Conservation (phyloP, 1,284 basidiomycete species). For the Sparassis latifolia region DNA sequence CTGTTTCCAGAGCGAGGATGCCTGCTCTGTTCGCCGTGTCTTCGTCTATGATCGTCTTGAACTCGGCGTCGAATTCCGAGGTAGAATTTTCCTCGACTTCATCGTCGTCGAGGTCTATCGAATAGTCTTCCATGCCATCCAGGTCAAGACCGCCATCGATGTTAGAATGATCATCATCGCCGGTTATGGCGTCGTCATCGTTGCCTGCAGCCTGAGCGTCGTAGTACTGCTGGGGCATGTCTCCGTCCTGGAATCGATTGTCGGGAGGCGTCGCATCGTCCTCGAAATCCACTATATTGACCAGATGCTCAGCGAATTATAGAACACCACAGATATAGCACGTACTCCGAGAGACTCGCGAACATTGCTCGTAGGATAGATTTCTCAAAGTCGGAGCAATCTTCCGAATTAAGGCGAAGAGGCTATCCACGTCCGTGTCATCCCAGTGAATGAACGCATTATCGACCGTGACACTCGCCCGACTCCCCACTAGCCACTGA, state of each 20-base stretch:
- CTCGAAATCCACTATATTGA: background rate
- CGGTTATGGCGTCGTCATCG: background rate
- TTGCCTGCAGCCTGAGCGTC: conserved; percentile 1
- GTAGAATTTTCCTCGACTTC: conserved; percentile 1
- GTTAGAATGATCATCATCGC: conserved; percentile 1
- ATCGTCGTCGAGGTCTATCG: conserved; percentile 5
- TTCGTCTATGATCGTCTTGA: background rate
- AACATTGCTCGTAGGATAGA: conserved; percentile 2
- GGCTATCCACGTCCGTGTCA: conserved; percentile 5
- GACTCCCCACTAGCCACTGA: conserved; percentile 2
- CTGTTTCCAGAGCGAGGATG: background rate
- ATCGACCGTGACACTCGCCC: conserved; percentile 2
- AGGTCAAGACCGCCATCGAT: background rate
- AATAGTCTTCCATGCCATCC: background rate
- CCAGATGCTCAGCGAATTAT: background rate
- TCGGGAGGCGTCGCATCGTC: background rate
- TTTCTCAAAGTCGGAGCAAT: conserved; percentile 1
- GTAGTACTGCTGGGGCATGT: background rate
- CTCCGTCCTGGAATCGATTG: background rate
- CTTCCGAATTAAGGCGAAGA: background rate
- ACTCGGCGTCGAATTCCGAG: background rate
- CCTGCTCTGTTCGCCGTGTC: background rate
- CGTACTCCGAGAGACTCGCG: background rate
- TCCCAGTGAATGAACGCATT: conserved; percentile 5
- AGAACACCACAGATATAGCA: background rate